A percentile compares a stretch with the other conserved stretches of the same genome.
These are phyloP conservation scores for Sarocladium kiliense DNA, from an alignment of 2,329 filamentous ascomycete genomes.

Conservation along the genomic window DNA sequence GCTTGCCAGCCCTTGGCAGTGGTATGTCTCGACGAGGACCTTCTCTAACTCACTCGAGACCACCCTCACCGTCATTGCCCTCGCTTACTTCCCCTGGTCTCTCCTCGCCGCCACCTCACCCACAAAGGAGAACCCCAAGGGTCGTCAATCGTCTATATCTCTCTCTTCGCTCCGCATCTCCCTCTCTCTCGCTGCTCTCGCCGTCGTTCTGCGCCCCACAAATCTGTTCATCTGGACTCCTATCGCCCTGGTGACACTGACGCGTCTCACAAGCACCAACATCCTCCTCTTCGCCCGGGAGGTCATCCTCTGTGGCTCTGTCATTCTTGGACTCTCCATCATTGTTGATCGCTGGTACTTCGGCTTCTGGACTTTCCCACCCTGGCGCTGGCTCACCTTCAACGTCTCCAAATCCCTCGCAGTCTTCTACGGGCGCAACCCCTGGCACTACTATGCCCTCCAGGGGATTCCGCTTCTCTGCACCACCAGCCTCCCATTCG, in stretches of 20 bases:
- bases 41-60: constrained; percentile 93
- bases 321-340: constrained; percentile 58
- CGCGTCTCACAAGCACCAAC: constrained; percentile 29
- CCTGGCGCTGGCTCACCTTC: constrained; percentile 81
- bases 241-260: constrained; percentile 47
- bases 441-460: constrained; percentile 87
- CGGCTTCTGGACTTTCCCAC: constrained; percentile 80
- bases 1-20: constrained; percentile 68
- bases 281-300: constrained; percentile 56
- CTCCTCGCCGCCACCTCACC: constrained; percentile 43
- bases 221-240: constrained; percentile 81
- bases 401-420: constrained; percentile 85
- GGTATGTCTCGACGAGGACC: constrained; percentile 89
- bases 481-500: constrained; percentile 77
- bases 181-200: constrained; percentile 70
- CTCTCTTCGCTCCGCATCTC: constrained; percentile 44
- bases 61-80: constrained; percentile 73
- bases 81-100: constrained; percentile 85
- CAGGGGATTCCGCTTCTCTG: constrained; percentile 86
- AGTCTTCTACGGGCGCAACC: constrained; percentile 86
- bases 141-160: constrained; percentile 13
- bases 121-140: constrained; percentile 34
- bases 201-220: constrained; percentile 83
- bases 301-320: constrained; percentile 55
- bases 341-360: constrained; percentile 76